A percentile compares a stretch with the other conserved stretches of the same genome.
These are phyloP conservation scores for Orbilia oligospora DNA, from an alignment of 2,329 filamentous ascomycete genomes.

Conservation along the genomic window DNA sequence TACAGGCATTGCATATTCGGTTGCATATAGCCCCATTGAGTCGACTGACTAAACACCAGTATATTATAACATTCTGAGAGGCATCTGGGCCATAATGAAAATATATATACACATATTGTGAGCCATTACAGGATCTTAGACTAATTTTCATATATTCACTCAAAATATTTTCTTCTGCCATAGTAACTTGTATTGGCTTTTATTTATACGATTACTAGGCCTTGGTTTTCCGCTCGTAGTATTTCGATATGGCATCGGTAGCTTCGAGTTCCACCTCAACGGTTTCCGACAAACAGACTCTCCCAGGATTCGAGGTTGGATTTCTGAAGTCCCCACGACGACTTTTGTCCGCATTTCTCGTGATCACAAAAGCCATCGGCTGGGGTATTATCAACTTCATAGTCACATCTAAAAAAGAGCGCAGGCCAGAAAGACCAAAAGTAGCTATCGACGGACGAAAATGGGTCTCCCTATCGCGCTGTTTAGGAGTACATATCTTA, in stretches of 20 bases:
- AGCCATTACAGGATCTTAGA: not conserved
- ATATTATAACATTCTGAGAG: too few species aligned
- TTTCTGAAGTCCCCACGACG: not conserved
- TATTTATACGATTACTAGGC: not conserved
- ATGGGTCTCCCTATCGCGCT: slow-evolving; percentile 14
- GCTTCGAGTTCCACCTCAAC: not conserved
- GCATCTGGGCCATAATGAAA: not conserved
- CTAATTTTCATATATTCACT: too few species aligned
- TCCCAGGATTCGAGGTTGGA: not conserved
- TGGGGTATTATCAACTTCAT: slow-evolving; percentile 9
- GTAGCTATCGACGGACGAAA: slow-evolving; percentile 4
- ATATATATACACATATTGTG: too few species aligned
- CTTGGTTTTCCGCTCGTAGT: not conserved
- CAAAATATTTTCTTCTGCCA: too few species aligned
- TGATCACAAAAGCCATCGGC: not conserved
- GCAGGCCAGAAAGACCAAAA: slow-evolving; percentile 11
- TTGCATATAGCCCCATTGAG: not conserved
- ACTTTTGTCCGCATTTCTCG: not conserved
- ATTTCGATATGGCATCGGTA: not conserved
- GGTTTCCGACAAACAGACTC: not conserved
- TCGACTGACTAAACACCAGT: too few species aligned
- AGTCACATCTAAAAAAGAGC: not conserved
- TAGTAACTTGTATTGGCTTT: too few species aligned
- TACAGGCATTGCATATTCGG: not conserved
- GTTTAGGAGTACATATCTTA: slow-evolving; percentile 4